phyloP scores from a whole-genome alignment of 345 rosid species.

The Noccaea caerulescens region DNA sequence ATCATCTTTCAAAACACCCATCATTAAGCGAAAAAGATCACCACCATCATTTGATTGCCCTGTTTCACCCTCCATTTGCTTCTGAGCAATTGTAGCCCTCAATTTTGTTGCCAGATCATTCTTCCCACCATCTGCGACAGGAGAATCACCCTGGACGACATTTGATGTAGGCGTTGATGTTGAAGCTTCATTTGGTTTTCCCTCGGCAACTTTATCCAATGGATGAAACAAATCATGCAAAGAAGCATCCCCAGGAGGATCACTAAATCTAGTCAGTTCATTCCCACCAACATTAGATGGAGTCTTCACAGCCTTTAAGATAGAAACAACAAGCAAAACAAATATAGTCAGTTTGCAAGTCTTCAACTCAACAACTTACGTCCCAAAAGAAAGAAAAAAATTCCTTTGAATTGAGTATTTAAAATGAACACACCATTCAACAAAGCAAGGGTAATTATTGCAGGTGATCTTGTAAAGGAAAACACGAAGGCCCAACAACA shows the following conservation, averaged over 20 bases:
- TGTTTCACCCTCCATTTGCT: constrained; percentile 83
- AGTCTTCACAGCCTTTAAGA: constrained; percentile 64
- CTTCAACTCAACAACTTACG: constrained; percentile 13
- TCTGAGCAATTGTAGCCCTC: constrained; percentile 93
- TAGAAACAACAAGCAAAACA: constrained; percentile 33
- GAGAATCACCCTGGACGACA: constrained; percentile 62
- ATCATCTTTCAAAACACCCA: constrained; percentile 87
- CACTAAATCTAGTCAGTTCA: constrained; percentile 89
- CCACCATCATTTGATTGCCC: constrained; percentile 88
- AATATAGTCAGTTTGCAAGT: constrained; percentile 26
- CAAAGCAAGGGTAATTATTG: constrained; percentile 5
- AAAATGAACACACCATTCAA: constrained; percentile 6
- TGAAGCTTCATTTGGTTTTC: constrained; percentile 72
- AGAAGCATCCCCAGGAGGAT: constrained; percentile 95
- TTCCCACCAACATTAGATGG: constrained; percentile 57
- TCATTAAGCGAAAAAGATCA: constrained; percentile 77
- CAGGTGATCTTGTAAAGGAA: constrained; percentile 8
- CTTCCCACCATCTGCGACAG: constrained; percentile 67
- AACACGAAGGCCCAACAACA: constrained; percentile 15
- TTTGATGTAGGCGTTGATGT: constrained; percentile 69
- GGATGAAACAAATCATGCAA: constrained; percentile 97
- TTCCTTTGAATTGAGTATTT: constrained; percentile 18
- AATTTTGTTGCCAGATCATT: constrained; percentile 86
- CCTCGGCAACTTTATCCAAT: constrained; percentile 60
- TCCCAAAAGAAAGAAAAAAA: background rate